Conservation (phyloP, 2,329 filamentous ascomycete species). For the Botrytis porri region DNA sequence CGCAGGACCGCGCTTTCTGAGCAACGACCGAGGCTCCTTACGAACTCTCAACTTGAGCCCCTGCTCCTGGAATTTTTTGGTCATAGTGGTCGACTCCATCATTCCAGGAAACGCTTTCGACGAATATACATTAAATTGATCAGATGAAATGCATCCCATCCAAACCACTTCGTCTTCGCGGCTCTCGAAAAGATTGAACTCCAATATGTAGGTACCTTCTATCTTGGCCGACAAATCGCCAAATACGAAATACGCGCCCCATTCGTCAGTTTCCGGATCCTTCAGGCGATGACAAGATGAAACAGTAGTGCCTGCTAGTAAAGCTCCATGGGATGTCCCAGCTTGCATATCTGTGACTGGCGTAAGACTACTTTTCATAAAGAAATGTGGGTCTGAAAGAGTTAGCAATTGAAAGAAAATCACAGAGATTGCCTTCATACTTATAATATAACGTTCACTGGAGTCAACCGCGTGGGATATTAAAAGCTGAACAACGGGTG, state of each 20-base stretch:
- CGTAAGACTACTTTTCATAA: slow-evolving; percentile 32
- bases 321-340: slow-evolving; percentile 42
- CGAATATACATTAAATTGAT: slow-evolving; percentile 63
- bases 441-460: slow-evolving; percentile 51
- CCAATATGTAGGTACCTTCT: slow-evolving; percentile 68
- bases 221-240: slow-evolving; percentile 78
- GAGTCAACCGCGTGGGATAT: slow-evolving; percentile 45
- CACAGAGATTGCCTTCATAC: slow-evolving; percentile 44
- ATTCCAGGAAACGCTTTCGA: slow-evolving; percentile 75
- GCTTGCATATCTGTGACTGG: slow-evolving; percentile 13
- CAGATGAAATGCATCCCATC: slow-evolving; percentile 49
- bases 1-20: slow-evolving; percentile 36
- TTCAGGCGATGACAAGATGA: slow-evolving; percentile 82
- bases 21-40: slow-evolving; percentile 68
- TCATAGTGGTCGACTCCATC: slow-evolving; percentile 77
- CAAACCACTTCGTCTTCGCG: slow-evolving; percentile 37
- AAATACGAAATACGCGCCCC: slow-evolving; percentile 89
- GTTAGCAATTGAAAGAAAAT: slow-evolving; percentile 20
- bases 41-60: slow-evolving; percentile 78
- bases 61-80: slow-evolving; percentile 80
- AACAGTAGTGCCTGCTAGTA: slow-evolving; percentile 68
- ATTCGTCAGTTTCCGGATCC: slow-evolving; percentile 65
- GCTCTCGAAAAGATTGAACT: slow-evolving; percentile 77
- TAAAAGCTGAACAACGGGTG: slow-evolving; percentile 74
- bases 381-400: slow-evolving; percentile 47